Evolutionary conservation across 1,284 basidiomycete genomes (phyloP).

Genomic region (Volvariella volvacea): DNA sequence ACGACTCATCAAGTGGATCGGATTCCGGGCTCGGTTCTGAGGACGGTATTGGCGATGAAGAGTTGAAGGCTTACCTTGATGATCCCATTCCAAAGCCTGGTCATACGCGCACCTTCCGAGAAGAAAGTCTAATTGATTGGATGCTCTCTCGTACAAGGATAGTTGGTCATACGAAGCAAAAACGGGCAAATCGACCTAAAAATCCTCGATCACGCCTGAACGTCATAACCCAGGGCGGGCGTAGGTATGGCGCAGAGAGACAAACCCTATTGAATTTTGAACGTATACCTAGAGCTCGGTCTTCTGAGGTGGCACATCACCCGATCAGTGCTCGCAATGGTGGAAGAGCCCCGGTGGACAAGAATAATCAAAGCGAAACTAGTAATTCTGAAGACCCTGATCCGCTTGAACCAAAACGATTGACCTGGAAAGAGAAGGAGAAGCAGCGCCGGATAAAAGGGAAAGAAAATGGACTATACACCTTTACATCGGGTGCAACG

Average conservation of each 20-base stretch:
- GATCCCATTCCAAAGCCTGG: too few relatives aligned
- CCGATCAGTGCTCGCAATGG: too few relatives aligned
- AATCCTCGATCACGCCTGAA: conserved; percentile 21
- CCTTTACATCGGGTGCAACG: conserved; percentile 18
- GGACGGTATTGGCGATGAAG: conserved; percentile 17
- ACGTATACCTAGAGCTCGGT: conserved; percentile 4
- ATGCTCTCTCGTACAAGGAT: conserved; percentile 31
- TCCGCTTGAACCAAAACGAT: too few relatives aligned
- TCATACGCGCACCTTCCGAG: too few relatives aligned
- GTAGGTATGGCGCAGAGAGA: conserved; percentile 22
- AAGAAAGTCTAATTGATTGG: conserved; percentile 48
- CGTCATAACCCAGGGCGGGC: conserved; percentile 26
- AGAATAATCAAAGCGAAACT: too few relatives aligned
- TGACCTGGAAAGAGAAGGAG: conserved; percentile 14
- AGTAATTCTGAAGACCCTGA: background rate
- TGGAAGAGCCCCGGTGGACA: too few relatives aligned
- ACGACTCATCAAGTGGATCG: conserved; percentile 10
- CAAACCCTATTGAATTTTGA: conserved; percentile 32
- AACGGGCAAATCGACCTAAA: too few relatives aligned
- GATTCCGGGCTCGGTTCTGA: conserved; percentile 13
- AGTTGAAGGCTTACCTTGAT: too few relatives aligned
- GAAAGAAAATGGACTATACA: conserved; percentile 23
- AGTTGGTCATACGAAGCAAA: conserved; percentile 8
- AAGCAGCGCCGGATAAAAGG: conserved; percentile 16
- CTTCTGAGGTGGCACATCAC: too few relatives aligned